Percentiles rank a stretch among this genome's conserved stretches.
Conservation (phyloP, 2,329 filamentous ascomycete species). For the Pseudogymnoascus sp. region DNA sequence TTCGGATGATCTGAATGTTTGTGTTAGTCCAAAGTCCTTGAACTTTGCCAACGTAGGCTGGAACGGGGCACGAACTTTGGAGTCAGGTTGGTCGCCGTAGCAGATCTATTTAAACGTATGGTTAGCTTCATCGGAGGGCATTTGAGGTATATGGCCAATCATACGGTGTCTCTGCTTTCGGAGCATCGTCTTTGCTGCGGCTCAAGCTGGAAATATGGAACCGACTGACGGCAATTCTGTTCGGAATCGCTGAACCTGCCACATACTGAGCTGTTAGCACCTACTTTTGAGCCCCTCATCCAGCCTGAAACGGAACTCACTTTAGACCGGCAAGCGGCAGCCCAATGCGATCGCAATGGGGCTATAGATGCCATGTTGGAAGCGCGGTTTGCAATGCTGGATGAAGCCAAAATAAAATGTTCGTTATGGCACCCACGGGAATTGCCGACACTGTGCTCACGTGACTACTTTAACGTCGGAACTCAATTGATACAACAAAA, state of each 20-base stretch:
- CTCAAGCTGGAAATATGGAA: constrained; percentile 1
- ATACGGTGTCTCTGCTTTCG: constrained; percentile 3
- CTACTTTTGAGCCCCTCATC: background rate
- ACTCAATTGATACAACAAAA: background rate
- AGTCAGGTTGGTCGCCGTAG: background rate
- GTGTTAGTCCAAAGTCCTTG: background rate
- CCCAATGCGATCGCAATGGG: constrained; percentile 3
- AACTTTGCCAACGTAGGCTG: background rate
- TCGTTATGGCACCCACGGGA: background rate
- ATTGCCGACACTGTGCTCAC: background rate
- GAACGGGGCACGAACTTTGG: background rate
- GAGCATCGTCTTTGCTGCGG: background rate
- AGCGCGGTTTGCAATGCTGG: background rate
- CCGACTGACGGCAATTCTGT: constrained; percentile 47
- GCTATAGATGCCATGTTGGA: constrained; percentile 8
- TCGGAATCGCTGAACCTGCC: constrained; percentile 33
- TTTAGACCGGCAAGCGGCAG: background rate
- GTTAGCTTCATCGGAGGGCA: background rate
- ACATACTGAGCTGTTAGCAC: constrained; percentile 7
- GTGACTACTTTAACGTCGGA: background rate
- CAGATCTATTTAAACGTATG: background rate
- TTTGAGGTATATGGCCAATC: background rate
- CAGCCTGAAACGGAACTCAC: background rate
- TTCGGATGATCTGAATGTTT: background rate
- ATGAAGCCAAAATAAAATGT: constrained; percentile 7